These are phyloP conservation scores for Boletus subcaerulescens DNA, from an alignment of 768 basidiomycete genomes.

Conservation along the genomic window DNA sequence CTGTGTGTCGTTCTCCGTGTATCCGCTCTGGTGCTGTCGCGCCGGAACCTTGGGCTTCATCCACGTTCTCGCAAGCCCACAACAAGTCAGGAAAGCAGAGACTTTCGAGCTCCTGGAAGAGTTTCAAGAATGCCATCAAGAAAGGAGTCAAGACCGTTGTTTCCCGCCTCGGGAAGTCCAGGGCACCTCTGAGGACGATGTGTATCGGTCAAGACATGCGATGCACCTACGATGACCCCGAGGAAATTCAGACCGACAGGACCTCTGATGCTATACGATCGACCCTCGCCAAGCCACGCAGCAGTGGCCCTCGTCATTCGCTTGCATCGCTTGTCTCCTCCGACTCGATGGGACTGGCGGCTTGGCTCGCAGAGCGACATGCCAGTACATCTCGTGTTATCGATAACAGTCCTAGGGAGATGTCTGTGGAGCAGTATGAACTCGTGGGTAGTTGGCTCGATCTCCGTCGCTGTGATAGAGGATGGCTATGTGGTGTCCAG, in stretches of 20 bases:
- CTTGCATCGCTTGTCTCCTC: constrained; percentile 32
- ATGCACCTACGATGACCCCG: constrained; percentile 6
- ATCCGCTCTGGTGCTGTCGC: constrained; percentile 41
- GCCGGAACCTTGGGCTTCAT: constrained; percentile 39
- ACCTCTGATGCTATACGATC: constrained; percentile 4
- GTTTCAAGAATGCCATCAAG: constrained; percentile 32
- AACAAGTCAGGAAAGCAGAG: constrained; percentile 19
- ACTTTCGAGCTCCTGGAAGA: constrained; percentile 29
- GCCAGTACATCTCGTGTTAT: constrained; percentile 27
- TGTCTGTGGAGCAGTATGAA: constrained; percentile 50
- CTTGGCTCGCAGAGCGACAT: constrained; percentile 42
- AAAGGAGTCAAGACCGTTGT: constrained; percentile 24
- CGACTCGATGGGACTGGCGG: constrained; percentile 30
- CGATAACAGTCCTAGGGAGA: constrained; percentile 26
- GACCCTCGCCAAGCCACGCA: constrained; percentile 1
- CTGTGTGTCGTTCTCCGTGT: constrained; percentile 32
- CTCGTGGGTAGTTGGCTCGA: constrained; percentile 47
- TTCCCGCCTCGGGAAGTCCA: constrained; percentile 15
- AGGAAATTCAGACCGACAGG: not conserved
- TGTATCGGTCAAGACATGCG: constrained; percentile 9
- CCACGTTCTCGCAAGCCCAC: constrained; percentile 16
- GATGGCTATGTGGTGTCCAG: constrained; percentile 29
- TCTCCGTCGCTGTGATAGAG: constrained; percentile 16
- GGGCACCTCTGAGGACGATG: constrained; percentile 11
- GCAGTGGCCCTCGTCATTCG: constrained; percentile 21